phyloP scores from a whole-genome alignment of 2,329 filamentous ascomycete genomes.

The Fusarium stilboides region DNA sequence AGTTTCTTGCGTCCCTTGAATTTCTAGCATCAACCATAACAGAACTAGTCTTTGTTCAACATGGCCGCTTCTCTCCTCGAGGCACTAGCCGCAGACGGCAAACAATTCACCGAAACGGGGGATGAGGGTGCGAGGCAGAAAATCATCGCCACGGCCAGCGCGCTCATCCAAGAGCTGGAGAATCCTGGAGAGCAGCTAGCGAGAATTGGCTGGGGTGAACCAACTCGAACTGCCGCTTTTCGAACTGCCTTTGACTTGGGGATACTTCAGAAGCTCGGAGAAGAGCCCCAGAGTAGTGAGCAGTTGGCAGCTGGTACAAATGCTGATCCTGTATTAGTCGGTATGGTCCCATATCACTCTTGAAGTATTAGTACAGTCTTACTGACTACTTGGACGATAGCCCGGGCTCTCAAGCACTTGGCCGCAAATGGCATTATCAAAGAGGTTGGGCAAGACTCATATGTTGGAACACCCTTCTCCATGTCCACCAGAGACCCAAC shows the following conservation, averaged over 20 bases:
- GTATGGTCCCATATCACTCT: not conserved
- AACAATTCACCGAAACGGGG: constrained; percentile 9
- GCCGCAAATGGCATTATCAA: constrained; percentile 24
- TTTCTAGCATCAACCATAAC: not conserved
- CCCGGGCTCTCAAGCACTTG: constrained; percentile 26
- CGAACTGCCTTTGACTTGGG: constrained; percentile 37
- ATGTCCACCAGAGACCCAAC: constrained; percentile 32
- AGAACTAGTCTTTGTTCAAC: not conserved
- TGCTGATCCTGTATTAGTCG: constrained; percentile 24
- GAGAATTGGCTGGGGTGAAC: constrained; percentile 38
- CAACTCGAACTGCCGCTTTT: constrained; percentile 32
- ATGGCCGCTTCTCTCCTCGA: constrained; percentile 25
- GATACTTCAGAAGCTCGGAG: constrained; percentile 28
- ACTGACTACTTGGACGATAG: not conserved
- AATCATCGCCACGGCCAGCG: constrained; percentile 19
- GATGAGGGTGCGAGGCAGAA: constrained; percentile 23
- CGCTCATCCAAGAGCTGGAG: constrained; percentile 30
- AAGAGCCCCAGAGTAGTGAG: constrained; percentile 20
- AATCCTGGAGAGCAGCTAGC: constrained; percentile 34
- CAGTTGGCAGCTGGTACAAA: constrained; percentile 22
- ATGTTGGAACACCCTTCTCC: constrained; percentile 15
- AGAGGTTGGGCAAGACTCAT: constrained; percentile 20
- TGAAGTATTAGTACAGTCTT: not conserved
- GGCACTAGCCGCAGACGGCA: constrained; percentile 21
- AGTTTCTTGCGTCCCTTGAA: not conserved